Evolutionary conservation across 2,329 filamentous ascomycete genomes (phyloP), one percentile per base, ranked within the genome.

Genomic region (Hypoxylon sp.): DNA sequence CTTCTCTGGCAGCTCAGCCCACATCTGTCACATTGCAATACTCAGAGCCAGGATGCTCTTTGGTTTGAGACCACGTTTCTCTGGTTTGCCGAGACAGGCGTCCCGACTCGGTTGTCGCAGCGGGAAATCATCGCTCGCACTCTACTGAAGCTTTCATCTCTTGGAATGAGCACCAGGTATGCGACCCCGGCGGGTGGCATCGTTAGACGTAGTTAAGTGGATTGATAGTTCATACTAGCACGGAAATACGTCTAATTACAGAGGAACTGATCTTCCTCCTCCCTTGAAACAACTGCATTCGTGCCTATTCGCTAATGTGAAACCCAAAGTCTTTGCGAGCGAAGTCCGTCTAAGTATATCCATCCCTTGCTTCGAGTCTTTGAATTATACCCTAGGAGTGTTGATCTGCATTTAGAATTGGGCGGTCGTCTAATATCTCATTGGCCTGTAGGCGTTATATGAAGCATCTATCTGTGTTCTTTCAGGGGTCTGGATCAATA

Each of bases 191-290:
- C 18, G 7, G 26, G 26, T 46, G 40, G 40, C 40, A 46, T 44
- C 18, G 52, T 26, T 36, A 55, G 52, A 32, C 32, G 14, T 28
- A 42, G 26, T 30, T n/a, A 40, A 28, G 32, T 22, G 16, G 16
- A 28, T 53, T 54, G 38, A 38, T 33, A 48, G 50, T 62, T 16
- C 4, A 18, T n/a, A 32, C 51, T 46, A 56, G 36, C 38, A 40
- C 20, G 2, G 26, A 20, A 18, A n/a, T 22, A 42, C 28, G 12
- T 32, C 7, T 20, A 50, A 40, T 20, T 36, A 50, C 22, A 40
- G 3, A 22, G 26, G 54, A 58, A 58, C 33, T 32, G 46, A 59
- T 45, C 36, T 24, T 18, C 56, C 28, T 38, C 36, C 11, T 9
- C 28, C 3, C 12, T 52, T 49, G 42, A 40, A 49, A 54, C 49